These are phyloP conservation scores for Sutorius australiensis DNA, from an alignment of 768 basidiomycete genomes.

Conservation along the genomic window DNA sequence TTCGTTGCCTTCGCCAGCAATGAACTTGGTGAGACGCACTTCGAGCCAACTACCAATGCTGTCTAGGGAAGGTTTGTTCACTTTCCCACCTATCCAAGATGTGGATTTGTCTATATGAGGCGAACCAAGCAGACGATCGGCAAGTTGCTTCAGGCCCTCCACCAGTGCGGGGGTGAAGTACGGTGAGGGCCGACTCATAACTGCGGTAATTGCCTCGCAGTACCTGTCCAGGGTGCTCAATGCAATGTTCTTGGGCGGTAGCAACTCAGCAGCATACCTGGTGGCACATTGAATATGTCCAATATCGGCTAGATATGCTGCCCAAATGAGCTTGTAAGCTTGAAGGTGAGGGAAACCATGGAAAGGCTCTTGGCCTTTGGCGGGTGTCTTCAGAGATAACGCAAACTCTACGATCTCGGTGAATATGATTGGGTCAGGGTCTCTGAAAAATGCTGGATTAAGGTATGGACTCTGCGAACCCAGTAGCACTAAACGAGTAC, in stretches of 20 bases:
- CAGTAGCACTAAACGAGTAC: conserved; percentile 66
- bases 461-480: conserved; percentile 61
- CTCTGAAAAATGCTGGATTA: conserved; percentile 51
- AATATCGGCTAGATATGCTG: conserved; percentile 70
- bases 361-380: conserved; percentile 86
- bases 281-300: conserved; percentile 76
- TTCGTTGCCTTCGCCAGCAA: conserved; percentile 82
- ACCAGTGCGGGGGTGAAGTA: conserved; percentile 64
- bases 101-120: conserved; percentile 70
- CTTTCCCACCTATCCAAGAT: conserved; percentile 85
- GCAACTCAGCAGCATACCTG: conserved; percentile 44
- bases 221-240: conserved; percentile 54
- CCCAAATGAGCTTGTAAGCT: conserved; percentile 80
- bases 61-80: conserved; percentile 88
- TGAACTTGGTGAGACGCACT: conserved; percentile 88
- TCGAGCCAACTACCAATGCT: conserved; percentile 90
- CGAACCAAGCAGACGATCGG: conserved; percentile 72
- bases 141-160: conserved; percentile 73
- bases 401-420: conserved; percentile 94
- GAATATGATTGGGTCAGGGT: conserved; percentile 75
- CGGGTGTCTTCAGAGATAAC: conserved; percentile 61
- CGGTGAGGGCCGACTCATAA: conserved; percentile 58
- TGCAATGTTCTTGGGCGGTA: neutral
- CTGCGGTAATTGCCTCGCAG: conserved; percentile 81
- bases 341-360: conserved; percentile 81